phyloP scores from a whole-genome alignment of 169 alveolate genomes.

The Plasmodium yoelii region DNA sequence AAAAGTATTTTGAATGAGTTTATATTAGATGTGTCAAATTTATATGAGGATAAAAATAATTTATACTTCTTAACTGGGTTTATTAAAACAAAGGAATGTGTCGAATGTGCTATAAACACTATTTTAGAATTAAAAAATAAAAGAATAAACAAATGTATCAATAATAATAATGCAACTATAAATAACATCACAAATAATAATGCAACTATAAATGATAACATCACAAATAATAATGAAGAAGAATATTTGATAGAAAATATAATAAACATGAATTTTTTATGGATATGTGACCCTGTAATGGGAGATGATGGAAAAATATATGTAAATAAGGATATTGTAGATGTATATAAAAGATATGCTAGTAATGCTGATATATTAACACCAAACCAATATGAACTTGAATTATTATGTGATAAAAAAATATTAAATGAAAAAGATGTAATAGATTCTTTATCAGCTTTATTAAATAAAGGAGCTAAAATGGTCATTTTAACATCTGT shows the following conservation, averaged over 20 bases:
- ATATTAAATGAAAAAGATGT: conserved; percentile 47
- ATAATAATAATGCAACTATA: background rate
- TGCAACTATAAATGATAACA: background rate
- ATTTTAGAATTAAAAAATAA: conserved; percentile 28
- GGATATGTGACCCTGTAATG: conserved; percentile 75
- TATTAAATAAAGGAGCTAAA: conserved; percentile 47
- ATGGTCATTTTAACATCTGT: conserved; percentile 58
- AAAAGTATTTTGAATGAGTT: conserved; percentile 21
- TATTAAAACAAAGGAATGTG: conserved; percentile 48
- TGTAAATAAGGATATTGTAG: conserved; percentile 37
- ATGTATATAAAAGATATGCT: conserved; percentile 26
- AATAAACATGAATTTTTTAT: conserved; percentile 22
- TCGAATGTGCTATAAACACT: conserved; percentile 16
- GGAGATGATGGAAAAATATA: conserved; percentile 59
- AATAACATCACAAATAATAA: background rate
- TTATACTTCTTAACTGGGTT: conserved; percentile 59
- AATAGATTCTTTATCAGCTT: conserved; percentile 1
- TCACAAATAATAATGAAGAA: background rate
- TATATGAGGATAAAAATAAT: background rate
- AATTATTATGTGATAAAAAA: conserved; percentile 49
- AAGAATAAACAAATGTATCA: background rate
- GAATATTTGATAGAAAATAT: conserved; percentile 19
- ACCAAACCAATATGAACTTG: conserved; percentile 67
- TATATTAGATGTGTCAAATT: background rate
- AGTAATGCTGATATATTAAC: conserved; percentile 47